Conservation (phyloP, 352 stramenopile species). For the Pythium myriotylum region DNA sequence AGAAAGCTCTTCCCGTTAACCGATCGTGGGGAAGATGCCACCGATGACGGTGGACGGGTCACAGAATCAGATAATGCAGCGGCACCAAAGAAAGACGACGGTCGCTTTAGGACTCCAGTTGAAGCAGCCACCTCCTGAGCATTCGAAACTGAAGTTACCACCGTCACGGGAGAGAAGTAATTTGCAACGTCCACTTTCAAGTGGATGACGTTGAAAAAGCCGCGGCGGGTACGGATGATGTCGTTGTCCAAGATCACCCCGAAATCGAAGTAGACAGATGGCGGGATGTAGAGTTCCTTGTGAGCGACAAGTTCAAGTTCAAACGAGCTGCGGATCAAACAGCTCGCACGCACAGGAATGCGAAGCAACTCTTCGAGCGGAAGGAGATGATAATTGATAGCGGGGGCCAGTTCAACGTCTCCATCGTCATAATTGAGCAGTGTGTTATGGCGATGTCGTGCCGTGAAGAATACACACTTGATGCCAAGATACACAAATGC, state of each 20-base stretch:
- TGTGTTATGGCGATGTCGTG: neutral
- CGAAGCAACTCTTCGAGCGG: constrained; percentile 54
- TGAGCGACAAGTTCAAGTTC: constrained; percentile 38
- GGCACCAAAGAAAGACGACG: constrained; percentile 19
- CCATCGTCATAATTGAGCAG: constrained; percentile 17
- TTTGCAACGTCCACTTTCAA: constrained; percentile 51
- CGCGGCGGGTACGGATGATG: constrained; percentile 48
- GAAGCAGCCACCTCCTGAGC: constrained; percentile 1
- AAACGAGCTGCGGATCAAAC: constrained; percentile 43
- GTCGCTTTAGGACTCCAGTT: neutral
- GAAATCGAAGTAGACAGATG: constrained; percentile 62
- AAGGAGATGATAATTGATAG: constrained; percentile 38
- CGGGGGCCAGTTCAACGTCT: neutral
- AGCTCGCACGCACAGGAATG: constrained; percentile 49
- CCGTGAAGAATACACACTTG: constrained; percentile 20
- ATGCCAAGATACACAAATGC: constrained; percentile 24
- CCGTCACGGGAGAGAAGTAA: constrained; percentile 36
- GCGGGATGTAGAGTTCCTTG: constrained; percentile 45
- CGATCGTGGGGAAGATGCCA: constrained; percentile 8
- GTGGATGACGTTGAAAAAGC: constrained; percentile 59
- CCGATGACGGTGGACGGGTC: constrained; percentile 8
- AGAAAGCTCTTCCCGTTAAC: constrained; percentile 10
- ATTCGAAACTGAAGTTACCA: constrained; percentile 11
- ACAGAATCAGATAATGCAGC: neutral
- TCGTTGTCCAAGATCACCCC: constrained; percentile 50